Conservation (phyloP, 73 alveolate species). For the Blepharisma stoltei region DNA sequence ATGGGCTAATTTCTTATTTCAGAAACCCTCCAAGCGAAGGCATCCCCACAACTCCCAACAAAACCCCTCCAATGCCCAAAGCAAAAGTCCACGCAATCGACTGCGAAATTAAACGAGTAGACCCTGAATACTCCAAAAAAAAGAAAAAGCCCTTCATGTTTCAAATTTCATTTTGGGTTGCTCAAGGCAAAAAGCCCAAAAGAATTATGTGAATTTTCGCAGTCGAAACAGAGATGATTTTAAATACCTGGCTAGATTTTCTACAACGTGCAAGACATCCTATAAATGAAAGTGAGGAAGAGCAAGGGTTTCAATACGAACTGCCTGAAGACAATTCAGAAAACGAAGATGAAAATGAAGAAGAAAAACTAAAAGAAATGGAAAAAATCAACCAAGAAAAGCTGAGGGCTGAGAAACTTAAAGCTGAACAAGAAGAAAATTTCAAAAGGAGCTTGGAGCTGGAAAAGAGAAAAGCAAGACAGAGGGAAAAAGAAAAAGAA, state of each 20-base stretch:
- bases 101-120: not conserved
- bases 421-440: constrained; percentile 6
- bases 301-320: too few species aligned
- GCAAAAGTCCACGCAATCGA: not conserved
- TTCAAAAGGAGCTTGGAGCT: not conserved
- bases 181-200: not conserved
- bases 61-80: not conserved
- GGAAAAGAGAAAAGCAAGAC: not conserved
- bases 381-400: not conserved
- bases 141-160: not conserved
- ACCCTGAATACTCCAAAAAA: not conserved
- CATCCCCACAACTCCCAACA: not conserved
- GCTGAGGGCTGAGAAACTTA: not conserved
- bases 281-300: too few species aligned
- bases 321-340: too few species aligned
- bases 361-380: not conserved
- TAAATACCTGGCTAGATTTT: not conserved
- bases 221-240: not conserved
- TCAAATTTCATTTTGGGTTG: not conserved
- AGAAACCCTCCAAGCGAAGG: not conserved
- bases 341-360: not conserved
- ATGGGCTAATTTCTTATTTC: constrained; percentile 2
- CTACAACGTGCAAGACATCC: not conserved
- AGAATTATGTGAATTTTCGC: constrained; percentile 18
- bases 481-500: constrained; percentile 1